Base-by-base conservation (phyloP, 169 alveolate genomes). In the Plasmodium relictum region DNA sequence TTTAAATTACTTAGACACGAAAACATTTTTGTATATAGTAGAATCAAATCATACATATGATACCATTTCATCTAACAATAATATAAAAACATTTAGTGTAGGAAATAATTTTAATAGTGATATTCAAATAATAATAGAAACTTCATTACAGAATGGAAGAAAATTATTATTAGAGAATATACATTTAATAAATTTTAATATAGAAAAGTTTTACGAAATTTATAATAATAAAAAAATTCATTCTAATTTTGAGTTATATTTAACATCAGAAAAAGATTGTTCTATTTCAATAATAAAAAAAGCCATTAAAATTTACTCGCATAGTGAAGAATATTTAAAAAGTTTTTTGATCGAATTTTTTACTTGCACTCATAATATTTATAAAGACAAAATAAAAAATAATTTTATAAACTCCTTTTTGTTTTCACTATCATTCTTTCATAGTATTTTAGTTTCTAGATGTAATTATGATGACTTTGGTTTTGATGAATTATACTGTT, bases 101-200 rank as follows among this genome's bases (percentile, higher is more conserved):
- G 88, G 88, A 1, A 87, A 87, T 41, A 87, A 87, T 59, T 70
- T 87, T 37, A 74, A 87, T 54, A 87, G 41, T 74, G 73, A 74
- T 54, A 87, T 70, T 14, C 88, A 87, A 87, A 74, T 87, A 54
- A 10, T 71, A 10, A 87, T 87, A 12, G 88, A 87, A 87, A 74
- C 88, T 9, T 74, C 88, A 0, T 20, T 87, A 31, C 88, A 87
- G 20, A 87, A 87, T 59, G 88, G 88, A 16, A 74, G 65, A 56
- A 87, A 74, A 69, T 63, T 74, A 50, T 52, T 87, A 87, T 45
- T 74, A 65, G 88, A 87, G 56, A 87, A 87, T 74, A 20, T 74
- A 6, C 78, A 87, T 48, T 56, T 87, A 62, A 87, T 74, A 16
- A 69, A 74, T 39, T 87, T 52, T 59, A 87, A 87, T 59, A 87